Base-by-base conservation (phyloP, 2,329 filamentous ascomycete species). In the Ascocoryne sarcoides region DNA sequence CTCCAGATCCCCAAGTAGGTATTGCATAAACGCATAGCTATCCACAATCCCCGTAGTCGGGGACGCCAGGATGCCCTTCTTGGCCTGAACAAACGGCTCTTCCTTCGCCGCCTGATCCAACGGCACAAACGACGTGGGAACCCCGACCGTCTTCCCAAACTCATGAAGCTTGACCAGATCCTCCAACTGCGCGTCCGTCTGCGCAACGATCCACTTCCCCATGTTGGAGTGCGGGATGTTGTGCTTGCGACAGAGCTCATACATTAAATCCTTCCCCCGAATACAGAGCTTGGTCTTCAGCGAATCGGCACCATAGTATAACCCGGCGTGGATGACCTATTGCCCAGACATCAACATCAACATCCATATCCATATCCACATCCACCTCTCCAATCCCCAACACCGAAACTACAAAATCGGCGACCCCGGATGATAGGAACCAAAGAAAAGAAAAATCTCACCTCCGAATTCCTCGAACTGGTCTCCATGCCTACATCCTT, bases 161-260 rank as follows among this genome's bases (percentile, higher is more conserved):
- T 57, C 57, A 47, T 73, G 64, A 15, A 82, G 62, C 15, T 56
- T 60, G 50, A 79, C 63, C 2, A 74, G 75, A 32, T 56, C 54
- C 37, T 56, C 51, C 37, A 42, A 51, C 46, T 96, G 85, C 34
- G 65, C 65, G 1, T 70, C 69, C 38, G 79, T 82, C 66, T 96
- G 92, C 1, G 90, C 90, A 1, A 96, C 84, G 54, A 96, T 84
- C 89, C 90, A 95, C 67, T 95, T 96, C 44, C 88, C 88, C 17
- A 79, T 84, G 58, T 82, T 82, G 39, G 71, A 71, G 63, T 92
- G 75, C 0, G 77, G 76, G 37, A 98, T 82, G 42, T 63, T 62
- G 54, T 84, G 68, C 42, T 65, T 65, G 4, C 66, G 63, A 66
- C 90, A 95, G 31, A 94, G 75, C 3, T 69, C 71, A 64, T 98